Conservation (phyloP, 495 filamentous ascomycete genomes). For the Rhypophila decipiens region DNA sequence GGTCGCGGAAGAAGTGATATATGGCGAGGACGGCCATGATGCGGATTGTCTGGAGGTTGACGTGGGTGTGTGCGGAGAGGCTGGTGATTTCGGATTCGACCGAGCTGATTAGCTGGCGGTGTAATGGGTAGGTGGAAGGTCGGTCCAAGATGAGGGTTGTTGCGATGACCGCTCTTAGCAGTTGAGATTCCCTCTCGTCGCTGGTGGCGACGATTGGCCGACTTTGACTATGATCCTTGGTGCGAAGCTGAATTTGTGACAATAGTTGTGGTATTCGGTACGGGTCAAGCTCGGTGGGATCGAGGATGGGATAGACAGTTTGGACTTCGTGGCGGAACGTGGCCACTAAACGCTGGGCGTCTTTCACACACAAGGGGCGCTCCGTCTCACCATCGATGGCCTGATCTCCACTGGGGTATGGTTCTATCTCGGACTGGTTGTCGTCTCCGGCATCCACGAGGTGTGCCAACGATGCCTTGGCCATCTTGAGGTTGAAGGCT, state of each 20-base stretch:
- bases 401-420: too few species aligned
- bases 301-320: neutral
- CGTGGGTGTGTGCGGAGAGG: neutral
- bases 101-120: neutral
- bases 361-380: neutral
- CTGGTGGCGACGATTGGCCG: neutral
- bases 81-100: neutral
- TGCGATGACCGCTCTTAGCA: neutral
- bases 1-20: constrained; percentile 1
- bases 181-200: neutral
- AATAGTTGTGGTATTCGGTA: neutral
- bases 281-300: neutral
- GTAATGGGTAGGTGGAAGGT: neutral
- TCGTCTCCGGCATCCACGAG: constrained; percentile 3
- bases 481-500: constrained; percentile 11
- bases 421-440: too few species aligned
- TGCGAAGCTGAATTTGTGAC: neutral
- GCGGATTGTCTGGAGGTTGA: neutral
- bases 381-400: neutral
- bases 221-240: neutral
- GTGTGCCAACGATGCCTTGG: constrained; percentile 9
- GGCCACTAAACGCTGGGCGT: neutral
- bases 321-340: neutral
- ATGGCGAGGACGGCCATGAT: neutral
- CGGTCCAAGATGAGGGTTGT: neutral